Conservation (phyloP, 2,329 filamentous ascomycete genomes). For the Dothideomycetes sp. region DNA sequence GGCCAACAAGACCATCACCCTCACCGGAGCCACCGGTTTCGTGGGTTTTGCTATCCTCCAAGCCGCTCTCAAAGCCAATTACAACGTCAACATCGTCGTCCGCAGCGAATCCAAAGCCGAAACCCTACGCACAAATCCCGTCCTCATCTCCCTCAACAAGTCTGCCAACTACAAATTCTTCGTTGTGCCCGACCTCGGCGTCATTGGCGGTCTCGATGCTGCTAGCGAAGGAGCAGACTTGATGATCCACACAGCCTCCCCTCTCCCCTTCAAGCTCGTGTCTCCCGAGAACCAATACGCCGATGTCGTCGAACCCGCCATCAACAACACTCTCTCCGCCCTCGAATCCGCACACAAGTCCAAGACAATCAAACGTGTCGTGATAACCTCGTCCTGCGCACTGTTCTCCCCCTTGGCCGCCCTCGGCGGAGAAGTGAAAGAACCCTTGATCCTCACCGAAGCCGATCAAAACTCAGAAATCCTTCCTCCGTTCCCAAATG, state of each 20-base stretch:
- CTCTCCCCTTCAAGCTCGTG: conserved; percentile 15
- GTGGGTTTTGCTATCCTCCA: conserved; percentile 29
- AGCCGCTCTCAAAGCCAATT: conserved; percentile 27
- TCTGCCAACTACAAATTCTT: conserved; percentile 23
- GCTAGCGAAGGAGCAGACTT: conserved; percentile 25
- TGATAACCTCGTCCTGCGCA: conserved; percentile 31
- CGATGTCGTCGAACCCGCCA: conserved; percentile 19
- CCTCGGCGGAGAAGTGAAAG: conserved; percentile 3
- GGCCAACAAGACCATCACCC: conserved; percentile 19
- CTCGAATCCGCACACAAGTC: conserved; percentile 30
- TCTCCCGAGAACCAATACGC: conserved; percentile 2
- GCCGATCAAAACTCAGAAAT: conserved; percentile 14
- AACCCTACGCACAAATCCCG: conserved; percentile 21
- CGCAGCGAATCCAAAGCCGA: conserved; percentile 27
- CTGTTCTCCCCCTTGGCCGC: conserved; percentile 16
- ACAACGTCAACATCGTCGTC: conserved; percentile 30
- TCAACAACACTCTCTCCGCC: conserved; percentile 31
- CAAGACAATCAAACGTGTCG: conserved; percentile 30
- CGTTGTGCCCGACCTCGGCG: conserved; percentile 26
- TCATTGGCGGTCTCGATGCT: conserved; percentile 26
- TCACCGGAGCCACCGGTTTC: conserved; percentile 33
- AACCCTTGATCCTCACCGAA: conserved; percentile 12
- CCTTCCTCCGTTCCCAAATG: conserved; percentile 17
- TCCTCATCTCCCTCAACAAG: conserved; percentile 20
- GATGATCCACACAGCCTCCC: conserved; percentile 24